Conservation (phyloP, 2,329 filamentous ascomycete genomes). For the Calonectria henricotiae region DNA sequence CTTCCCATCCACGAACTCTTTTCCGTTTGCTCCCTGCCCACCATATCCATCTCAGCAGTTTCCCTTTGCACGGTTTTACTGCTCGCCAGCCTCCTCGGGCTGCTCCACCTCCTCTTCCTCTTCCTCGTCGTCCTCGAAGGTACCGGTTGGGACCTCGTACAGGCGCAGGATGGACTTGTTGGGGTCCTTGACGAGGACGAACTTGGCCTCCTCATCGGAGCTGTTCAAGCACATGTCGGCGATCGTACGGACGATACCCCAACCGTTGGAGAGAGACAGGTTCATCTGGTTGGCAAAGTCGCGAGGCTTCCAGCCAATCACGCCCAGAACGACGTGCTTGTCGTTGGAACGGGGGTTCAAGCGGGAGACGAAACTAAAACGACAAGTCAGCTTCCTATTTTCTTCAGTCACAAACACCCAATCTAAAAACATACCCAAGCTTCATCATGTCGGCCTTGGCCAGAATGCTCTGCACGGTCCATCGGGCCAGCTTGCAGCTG, state of each 20-base stretch:
- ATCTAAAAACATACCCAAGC: constrained; percentile 79
- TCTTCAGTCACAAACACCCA: not conserved
- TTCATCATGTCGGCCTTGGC: constrained; percentile 99
- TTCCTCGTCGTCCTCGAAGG: constrained; percentile 92
- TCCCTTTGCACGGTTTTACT: constrained; percentile 24
- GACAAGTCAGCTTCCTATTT: constrained; percentile 39
- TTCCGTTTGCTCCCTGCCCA: constrained; percentile 39
- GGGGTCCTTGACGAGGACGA: constrained; percentile 89
- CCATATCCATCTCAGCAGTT: constrained; percentile 36
- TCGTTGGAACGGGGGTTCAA: constrained; percentile 93
- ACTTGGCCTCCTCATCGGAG: constrained; percentile 85
- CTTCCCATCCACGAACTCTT: constrained; percentile 44
- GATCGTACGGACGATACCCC: constrained; percentile 99
- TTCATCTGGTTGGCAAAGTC: constrained; percentile 99
- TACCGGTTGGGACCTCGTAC: constrained; percentile 90
- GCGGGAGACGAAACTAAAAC: constrained; percentile 89
- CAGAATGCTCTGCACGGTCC: constrained; percentile 97
- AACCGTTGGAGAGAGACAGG: constrained; percentile 95
- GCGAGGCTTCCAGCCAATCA: constrained; percentile 96
- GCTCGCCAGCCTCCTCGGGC: constrained; percentile 43
- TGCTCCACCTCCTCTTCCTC: constrained; percentile 68
- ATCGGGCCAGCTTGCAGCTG: constrained; percentile 97
- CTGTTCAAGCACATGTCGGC: constrained; percentile 91
- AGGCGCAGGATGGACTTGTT: constrained; percentile 96
- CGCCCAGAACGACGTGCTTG: constrained; percentile 95